Percentiles rank a stretch among this genome's conserved stretches.
Conservation (phyloP, 2,329 filamentous ascomycete genomes). For the Bimuria novae-zelandiae region DNA sequence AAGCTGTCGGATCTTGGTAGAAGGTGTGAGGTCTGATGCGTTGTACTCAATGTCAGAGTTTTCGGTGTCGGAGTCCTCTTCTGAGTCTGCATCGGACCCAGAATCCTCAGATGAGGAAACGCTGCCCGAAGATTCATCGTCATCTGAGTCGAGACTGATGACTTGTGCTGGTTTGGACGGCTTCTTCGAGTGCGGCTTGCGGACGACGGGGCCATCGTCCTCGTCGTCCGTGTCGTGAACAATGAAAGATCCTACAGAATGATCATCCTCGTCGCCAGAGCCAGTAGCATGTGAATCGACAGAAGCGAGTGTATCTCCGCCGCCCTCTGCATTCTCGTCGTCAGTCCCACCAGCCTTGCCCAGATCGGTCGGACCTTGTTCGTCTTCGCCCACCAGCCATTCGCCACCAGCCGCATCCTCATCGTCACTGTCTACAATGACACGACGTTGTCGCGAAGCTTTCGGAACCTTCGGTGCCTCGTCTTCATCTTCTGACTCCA, state of each 20-base stretch:
- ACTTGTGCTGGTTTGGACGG: constrained; percentile 50
- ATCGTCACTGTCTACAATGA: constrained; percentile 69
- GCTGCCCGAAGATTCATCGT: constrained; percentile 39
- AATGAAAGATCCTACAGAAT: constrained; percentile 39
- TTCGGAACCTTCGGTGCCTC: constrained; percentile 24
- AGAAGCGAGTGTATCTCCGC: constrained; percentile 75
- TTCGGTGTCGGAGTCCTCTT: constrained; percentile 50
- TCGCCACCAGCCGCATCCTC: constrained; percentile 71
- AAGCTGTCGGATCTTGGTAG: constrained; percentile 89
- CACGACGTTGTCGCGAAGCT: constrained; percentile 36
- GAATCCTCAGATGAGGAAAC: constrained; percentile 32
- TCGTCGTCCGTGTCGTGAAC: constrained; percentile 45
- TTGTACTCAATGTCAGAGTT: constrained; percentile 46
- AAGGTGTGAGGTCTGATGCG: constrained; percentile 62
- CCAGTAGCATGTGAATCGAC: constrained; percentile 70
- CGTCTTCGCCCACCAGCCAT: constrained; percentile 75
- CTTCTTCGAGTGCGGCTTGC: constrained; percentile 22
- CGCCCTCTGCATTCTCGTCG: constrained; percentile 86
- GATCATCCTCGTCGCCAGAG: constrained; percentile 57
- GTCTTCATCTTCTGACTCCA: constrained; percentile 38
- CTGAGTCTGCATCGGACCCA: constrained; percentile 49
- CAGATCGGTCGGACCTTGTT: constrained; percentile 65
- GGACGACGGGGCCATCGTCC: constrained; percentile 43
- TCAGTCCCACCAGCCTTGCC: constrained; percentile 83
- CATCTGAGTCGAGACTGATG: constrained; percentile 59